Evolutionary conservation across 179 eudicot genomes (phyloP), one percentile per base, ranked within the genome.

Genomic region (Monotropa hypopitys): DNA sequence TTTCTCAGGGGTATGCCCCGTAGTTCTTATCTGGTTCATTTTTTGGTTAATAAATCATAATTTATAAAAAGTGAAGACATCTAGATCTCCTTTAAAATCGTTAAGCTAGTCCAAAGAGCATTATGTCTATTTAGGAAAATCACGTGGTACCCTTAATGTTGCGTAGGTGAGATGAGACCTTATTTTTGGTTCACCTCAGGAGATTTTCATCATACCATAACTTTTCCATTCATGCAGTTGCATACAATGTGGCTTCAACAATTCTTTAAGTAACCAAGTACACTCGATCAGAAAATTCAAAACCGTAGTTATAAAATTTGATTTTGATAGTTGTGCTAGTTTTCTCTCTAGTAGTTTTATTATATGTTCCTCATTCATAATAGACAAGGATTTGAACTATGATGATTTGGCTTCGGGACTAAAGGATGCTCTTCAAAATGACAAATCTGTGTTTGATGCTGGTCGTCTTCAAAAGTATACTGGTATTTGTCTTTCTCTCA

Each of bases 381-480:
- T 74, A 91, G 97, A 93, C 76, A 86, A 88, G 85, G 94, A 93
- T 66, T 82, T 90, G 81, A 86, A 70, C 62, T 93, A 93, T 81
- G 93, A 90, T 67, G 83, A 89, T 85, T 83, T 93, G 85, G 97
- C 95, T 74, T 81, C 82, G 74, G 95, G 98, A 20, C 81, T 91
- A 30, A 93, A 89, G 85, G 89, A 75, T 72, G 90, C 93, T 72
- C 81, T 93, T 81, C 82, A 89, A 69, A 82, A 81, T 61, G 98
- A 93, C 81, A 85, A 88, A 77, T 88, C 90, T 78, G 97, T 83
- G 18, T 86, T 91, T 74, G 93, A 93, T 84, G 98, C 93, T 23
- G 93, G 89, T 83, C 95, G 95, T 76, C 84, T 93, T 32, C 93
- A 89, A 53, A 90, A 89, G 82, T 93, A 89, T 82, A 89, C 92